Conservation (phyloP, 2,329 filamentous ascomycete genomes). For the Pochonia chlamydosporia region DNA sequence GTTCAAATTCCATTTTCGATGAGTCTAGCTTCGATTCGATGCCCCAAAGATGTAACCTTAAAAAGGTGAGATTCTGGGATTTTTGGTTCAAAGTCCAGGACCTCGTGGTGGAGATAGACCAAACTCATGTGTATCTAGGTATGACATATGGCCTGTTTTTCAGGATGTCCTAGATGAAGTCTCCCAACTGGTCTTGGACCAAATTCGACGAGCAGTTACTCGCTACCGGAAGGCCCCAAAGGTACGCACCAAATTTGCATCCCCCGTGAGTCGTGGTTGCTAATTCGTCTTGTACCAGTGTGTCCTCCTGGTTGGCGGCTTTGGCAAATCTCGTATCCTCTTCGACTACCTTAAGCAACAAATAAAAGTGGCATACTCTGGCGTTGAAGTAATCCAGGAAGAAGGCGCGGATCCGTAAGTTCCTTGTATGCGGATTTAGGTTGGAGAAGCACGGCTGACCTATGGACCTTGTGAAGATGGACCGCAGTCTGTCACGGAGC, state of each 20-base stretch:
- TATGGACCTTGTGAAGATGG: conserved; percentile 18
- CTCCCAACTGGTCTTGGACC: conserved; percentile 14
- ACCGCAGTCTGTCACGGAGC: conserved; percentile 28
- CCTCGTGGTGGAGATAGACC: no score
- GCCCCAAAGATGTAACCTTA: not conserved
- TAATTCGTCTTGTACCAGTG: conserved; percentile 18
- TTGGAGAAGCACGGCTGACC: no score
- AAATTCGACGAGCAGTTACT: conserved; percentile 13
- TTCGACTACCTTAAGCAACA: conserved; percentile 10
- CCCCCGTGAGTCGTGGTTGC: no score
- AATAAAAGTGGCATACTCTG: fast-evolving
- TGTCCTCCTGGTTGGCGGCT: conserved; percentile 31
- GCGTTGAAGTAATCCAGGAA: conserved; percentile 21
- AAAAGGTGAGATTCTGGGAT: not conserved
- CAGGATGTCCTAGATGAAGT: conserved; percentile 14
- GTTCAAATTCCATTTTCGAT: conserved; percentile 14
- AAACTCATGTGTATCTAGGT: not conserved
- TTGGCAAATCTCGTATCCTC: conserved; percentile 27
- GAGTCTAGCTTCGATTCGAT: not conserved
- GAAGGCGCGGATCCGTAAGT: conserved; percentile 26
- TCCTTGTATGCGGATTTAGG: not conserved
- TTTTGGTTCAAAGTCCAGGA: no score
- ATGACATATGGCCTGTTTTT: conserved; percentile 12
- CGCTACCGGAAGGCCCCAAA: conserved; percentile 16
- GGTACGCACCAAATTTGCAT: no score